Evolutionary conservation across 306 rosid species (phyloP).

Genomic region (Quercus parvula): DNA sequence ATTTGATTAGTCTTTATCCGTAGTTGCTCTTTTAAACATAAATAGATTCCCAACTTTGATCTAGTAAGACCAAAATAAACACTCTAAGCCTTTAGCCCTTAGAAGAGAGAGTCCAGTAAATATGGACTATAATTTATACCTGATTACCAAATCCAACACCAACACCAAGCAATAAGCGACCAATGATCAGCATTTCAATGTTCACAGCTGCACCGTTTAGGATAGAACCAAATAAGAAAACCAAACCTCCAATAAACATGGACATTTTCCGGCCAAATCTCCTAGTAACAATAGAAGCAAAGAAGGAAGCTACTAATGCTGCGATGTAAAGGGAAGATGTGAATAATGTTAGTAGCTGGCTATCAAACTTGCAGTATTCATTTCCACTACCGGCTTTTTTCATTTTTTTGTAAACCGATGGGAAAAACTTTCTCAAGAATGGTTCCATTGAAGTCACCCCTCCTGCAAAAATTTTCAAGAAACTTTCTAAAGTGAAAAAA

Average conservation of each 20-base stretch:
- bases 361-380: slow-evolving; percentile 32
- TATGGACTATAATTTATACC: slow-evolving; percentile 7
- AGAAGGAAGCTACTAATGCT: slow-evolving; percentile 35
- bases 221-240: slow-evolving; percentile 31
- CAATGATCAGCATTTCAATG: slow-evolving; percentile 24
- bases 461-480: slow-evolving; percentile 21
- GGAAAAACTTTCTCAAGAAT: slow-evolving; percentile 29
- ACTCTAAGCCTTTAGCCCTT: too few species aligned
- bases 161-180: slow-evolving; percentile 34
- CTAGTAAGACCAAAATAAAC: too few species aligned
- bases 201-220: slow-evolving; percentile 16
- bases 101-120: neutral
- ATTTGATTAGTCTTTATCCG: too few species aligned
- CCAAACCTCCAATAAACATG: slow-evolving; percentile 27
- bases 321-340: slow-evolving; percentile 49
- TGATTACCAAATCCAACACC: slow-evolving; percentile 46
- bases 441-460: slow-evolving; percentile 41
- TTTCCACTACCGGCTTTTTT: neutral
- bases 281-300: slow-evolving; percentile 39
- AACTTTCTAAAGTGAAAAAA: neutral
- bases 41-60: too few species aligned
- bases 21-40: too few species aligned
- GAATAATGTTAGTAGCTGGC: slow-evolving; percentile 22
- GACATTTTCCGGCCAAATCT: slow-evolving; percentile 31
- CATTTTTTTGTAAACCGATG: slow-evolving; percentile 2